These are phyloP conservation scores for Arctostaphylos glauca DNA, from an alignment of 148 eudicot genomes.

Conservation along the genomic window DNA sequence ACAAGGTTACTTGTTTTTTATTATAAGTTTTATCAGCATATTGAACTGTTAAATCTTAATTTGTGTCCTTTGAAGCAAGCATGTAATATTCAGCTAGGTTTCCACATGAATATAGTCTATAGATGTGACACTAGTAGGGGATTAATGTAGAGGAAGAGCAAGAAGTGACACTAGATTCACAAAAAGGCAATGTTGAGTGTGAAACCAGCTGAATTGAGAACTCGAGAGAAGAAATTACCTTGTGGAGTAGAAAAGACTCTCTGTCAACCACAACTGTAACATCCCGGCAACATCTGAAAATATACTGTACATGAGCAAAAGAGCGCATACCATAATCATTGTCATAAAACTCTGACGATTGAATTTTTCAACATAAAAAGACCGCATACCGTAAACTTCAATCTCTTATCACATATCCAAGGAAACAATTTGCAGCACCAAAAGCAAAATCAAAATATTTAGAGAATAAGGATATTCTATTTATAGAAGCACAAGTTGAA, in stretches of 20 bases:
- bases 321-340: not conserved
- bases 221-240: constrained; percentile 34
- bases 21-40: not conserved
- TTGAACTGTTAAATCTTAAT: not conserved
- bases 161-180: not conserved
- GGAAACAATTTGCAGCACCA: not conserved
- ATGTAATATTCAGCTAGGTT: not conserved
- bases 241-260: constrained; percentile 67
- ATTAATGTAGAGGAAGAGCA: not conserved
- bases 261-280: constrained; percentile 58
- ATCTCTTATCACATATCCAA: not conserved
- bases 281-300: constrained; percentile 78
- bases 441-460: not conserved
- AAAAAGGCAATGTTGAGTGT: not conserved
- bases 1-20: too few species aligned
- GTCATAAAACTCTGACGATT: not conserved
- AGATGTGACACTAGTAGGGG: not conserved
- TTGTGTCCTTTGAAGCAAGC: not conserved
- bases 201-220: not conserved
- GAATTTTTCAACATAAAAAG: not conserved
- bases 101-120: not conserved
- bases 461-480: not conserved
- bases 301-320: constrained; percentile 38
- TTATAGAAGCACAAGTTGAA: too few species aligned
- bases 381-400: not conserved